phyloP scores from a whole-genome alignment of 345 rosid species.

The Lepidium africanum region DNA sequence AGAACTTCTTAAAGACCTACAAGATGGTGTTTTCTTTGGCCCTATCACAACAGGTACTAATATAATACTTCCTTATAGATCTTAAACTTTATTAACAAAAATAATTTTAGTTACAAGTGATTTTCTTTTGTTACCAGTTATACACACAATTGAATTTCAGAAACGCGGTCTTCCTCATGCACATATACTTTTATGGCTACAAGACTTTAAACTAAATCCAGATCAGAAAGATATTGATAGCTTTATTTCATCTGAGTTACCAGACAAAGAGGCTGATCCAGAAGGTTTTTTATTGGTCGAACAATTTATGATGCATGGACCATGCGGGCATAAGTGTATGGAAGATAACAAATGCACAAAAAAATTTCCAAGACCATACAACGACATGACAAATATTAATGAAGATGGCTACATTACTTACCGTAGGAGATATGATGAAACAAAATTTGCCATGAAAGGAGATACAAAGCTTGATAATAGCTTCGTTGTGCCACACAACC shows the following conservation, averaged over 20 bases:
- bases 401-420: background rate
- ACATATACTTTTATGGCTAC: background rate
- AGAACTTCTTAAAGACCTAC: too few relatives aligned
- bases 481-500: background rate
- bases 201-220: background rate
- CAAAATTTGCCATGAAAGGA: background rate
- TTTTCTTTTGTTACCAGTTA: background rate
- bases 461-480: background rate
- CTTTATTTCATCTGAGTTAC: background rate
- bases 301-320: background rate
- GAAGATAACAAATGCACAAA: background rate
- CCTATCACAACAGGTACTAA: background rate
- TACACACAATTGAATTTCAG: background rate
- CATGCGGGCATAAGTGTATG: background rate
- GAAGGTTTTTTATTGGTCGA: background rate
- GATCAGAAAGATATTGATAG: background rate
- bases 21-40: too few relatives aligned
- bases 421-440: background rate
- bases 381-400: background rate
- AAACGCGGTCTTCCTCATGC: background rate
- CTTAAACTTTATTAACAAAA: background rate
- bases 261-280: background rate
- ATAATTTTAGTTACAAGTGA: background rate
- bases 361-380: background rate
- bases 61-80: background rate